Percentiles rank a stretch among this genome's conserved stretches.
Conservation (phyloP, 257 asterid species). For the Oldenlandia corymbosa region DNA sequence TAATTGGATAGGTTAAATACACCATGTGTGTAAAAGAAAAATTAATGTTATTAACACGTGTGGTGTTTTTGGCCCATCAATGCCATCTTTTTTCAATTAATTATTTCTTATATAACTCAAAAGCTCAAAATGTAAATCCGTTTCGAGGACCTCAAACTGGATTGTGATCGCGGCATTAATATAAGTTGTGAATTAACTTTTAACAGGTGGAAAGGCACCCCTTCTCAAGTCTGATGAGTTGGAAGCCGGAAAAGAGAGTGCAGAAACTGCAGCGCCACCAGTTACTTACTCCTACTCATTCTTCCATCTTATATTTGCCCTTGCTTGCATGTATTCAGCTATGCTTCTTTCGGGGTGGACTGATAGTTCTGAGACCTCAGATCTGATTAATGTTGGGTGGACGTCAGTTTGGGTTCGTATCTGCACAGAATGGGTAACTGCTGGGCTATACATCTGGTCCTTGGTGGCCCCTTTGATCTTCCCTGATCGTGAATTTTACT, state of each 20-base stretch:
- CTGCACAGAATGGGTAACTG: constrained; percentile 78
- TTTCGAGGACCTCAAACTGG: background rate
- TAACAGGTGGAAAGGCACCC: constrained; percentile 56
- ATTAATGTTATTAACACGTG: background rate
- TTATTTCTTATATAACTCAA: no score
- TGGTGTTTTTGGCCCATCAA: background rate
- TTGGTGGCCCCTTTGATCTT: constrained; percentile 77
- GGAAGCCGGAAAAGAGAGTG: constrained; percentile 69
- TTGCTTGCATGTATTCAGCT: constrained; percentile 98
- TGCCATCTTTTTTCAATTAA: background rate
- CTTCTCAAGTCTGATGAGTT: constrained; percentile 61
- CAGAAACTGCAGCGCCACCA: constrained; percentile 46
- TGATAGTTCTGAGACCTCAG: constrained; percentile 53
- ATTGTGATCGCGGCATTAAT: background rate
- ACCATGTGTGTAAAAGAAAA: background rate
- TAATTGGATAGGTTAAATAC: background rate
- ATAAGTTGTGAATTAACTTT: background rate
- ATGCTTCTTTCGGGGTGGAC: constrained; percentile 99
- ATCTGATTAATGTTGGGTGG: constrained; percentile 89
- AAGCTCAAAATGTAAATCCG: background rate
- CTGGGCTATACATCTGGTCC: constrained; percentile 83
- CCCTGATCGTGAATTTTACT: constrained; percentile 75
- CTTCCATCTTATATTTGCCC: constrained; percentile 91
- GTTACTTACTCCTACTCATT: constrained; percentile 88
- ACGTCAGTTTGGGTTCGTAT: constrained; percentile 91